Percentiles rank a stretch among this genome's conserved stretches.
phyloP scores from a whole-genome alignment of 2,329 filamentous ascomycete genomes.

The Ophiostoma sp. region DNA sequence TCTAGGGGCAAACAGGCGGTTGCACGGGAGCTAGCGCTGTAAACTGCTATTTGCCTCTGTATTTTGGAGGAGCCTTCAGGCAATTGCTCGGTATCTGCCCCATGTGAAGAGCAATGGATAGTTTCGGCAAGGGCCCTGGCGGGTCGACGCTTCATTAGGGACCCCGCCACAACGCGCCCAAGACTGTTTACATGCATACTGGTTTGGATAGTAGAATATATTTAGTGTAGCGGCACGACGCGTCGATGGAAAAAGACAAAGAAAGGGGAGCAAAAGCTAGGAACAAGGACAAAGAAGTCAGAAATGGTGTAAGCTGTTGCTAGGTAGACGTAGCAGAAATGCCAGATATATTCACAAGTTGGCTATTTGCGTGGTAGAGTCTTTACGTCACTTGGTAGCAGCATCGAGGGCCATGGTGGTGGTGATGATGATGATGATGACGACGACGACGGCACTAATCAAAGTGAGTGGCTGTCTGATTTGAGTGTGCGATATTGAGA shows the following conservation, averaged over 20 bases:
- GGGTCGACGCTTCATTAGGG: no score
- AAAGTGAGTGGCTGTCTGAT: neutral
- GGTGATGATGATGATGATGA: neutral
- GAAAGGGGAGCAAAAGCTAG: neutral
- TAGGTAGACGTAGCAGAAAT: neutral
- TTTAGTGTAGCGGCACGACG: neutral
- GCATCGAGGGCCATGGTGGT: neutral
- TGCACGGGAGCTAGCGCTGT: constrained; percentile 13
- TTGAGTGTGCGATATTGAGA: neutral
- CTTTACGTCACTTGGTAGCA: neutral
- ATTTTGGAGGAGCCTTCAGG: neutral
- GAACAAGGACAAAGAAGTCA: neutral
- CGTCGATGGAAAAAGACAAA: neutral
- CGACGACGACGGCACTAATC: neutral
- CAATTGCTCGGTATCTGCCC: neutral
- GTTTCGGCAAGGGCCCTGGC: neutral
- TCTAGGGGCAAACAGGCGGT: constrained; percentile 7
- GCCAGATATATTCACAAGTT: neutral
- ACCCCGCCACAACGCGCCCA: neutral
- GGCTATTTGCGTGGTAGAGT: neutral
- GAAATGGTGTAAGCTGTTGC: neutral
- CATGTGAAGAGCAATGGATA: neutral
- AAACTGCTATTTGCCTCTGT: constrained; percentile 10
- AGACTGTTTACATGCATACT: neutral
- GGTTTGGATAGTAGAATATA: neutral